These are phyloP conservation scores for Leccinum pellstonianum DNA, from an alignment of 768 basidiomycete species.

Conservation along the genomic window DNA sequence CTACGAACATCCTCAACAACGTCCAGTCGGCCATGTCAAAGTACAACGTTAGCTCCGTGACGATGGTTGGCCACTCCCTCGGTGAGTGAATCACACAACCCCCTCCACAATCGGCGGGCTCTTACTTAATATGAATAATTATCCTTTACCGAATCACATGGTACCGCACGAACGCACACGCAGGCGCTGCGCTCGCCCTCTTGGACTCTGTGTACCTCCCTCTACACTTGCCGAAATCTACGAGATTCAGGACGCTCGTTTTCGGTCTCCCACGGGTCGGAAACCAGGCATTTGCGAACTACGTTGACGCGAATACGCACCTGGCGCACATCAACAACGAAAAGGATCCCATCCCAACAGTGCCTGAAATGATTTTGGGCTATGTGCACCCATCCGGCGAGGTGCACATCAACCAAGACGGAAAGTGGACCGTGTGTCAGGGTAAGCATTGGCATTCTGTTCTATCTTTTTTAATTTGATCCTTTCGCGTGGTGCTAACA, in stretches of 20 bases:
- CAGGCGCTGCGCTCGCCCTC: conserved; percentile 35
- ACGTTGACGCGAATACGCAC: conserved; percentile 43
- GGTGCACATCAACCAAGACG: conserved; percentile 41
- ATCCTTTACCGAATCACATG: not conserved
- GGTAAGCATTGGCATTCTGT: conserved; percentile 26
- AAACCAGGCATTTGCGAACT: conserved; percentile 58
- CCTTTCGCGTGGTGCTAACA: not conserved
- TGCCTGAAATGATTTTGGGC: conserved; percentile 33
- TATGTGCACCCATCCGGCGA: conserved; percentile 42
- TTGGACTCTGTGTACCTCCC: conserved; percentile 39
- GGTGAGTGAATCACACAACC: conserved; percentile 22
- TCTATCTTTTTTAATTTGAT: not conserved
- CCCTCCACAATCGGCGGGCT: not conserved
- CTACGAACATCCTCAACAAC: conserved; percentile 38
- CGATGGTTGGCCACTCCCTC: conserved; percentile 44
- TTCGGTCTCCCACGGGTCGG: conserved; percentile 44
- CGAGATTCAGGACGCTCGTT: conserved; percentile 26
- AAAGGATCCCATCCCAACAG: conserved; percentile 38
- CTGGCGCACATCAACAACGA: conserved; percentile 55
- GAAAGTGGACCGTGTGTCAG: conserved; percentile 52
- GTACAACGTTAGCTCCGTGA: conserved; percentile 37
- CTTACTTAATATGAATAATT: not conserved
- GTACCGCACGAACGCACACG: not conserved
- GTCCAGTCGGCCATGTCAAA: conserved; percentile 40
- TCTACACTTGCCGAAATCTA: conserved; percentile 31